Evolutionary conservation across 2,329 filamentous ascomycete species (phyloP).

Genomic region (Penicillium italicum): DNA sequence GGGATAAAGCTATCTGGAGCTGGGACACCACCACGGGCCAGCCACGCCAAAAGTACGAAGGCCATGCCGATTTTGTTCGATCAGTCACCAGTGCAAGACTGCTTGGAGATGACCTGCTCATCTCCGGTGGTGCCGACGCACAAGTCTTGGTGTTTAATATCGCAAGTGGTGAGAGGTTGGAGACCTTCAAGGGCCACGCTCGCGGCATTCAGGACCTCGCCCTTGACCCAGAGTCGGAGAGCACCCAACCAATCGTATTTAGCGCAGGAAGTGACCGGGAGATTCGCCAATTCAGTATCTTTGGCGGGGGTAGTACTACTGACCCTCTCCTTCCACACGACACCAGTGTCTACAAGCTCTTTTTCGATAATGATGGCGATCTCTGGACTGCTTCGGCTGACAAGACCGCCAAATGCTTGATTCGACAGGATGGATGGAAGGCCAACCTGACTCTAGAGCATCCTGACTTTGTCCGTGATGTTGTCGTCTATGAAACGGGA

Average conservation of each 20-base stretch:
- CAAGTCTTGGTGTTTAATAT: constrained; percentile 83
- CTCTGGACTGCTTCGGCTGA: constrained; percentile 93
- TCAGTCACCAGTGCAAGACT: constrained; percentile 63
- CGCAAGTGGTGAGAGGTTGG: constrained; percentile 62
- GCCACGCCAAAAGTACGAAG: constrained; percentile 60
- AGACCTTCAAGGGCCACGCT: constrained; percentile 72
- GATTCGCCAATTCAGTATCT: constrained; percentile 62
- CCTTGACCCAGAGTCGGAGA: constrained; percentile 60
- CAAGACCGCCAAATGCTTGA: constrained; percentile 77
- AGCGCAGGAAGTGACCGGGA: constrained; percentile 77
- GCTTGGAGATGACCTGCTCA: constrained; percentile 58
- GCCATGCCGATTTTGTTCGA: constrained; percentile 91
- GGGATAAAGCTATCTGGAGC: constrained; percentile 90
- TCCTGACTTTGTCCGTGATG: constrained; percentile 83
- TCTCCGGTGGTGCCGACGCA: constrained; percentile 74
- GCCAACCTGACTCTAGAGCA: constrained; percentile 71
- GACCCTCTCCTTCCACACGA: constrained; percentile 74
- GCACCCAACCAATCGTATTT: constrained; percentile 56
- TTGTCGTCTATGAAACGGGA: constrained; percentile 65
- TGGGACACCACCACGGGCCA: constrained; percentile 64
- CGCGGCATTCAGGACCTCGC: constrained; percentile 77
- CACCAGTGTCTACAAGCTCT: constrained; percentile 79
- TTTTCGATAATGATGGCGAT: constrained; percentile 69
- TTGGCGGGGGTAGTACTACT: constrained; percentile 44
- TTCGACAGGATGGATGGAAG: constrained; percentile 64